Percentiles rank a stretch among this genome's conserved stretches.
Evolutionary conservation across 495 filamentous ascomycete species (phyloP).

Genomic region (Tuber magnatum): DNA sequence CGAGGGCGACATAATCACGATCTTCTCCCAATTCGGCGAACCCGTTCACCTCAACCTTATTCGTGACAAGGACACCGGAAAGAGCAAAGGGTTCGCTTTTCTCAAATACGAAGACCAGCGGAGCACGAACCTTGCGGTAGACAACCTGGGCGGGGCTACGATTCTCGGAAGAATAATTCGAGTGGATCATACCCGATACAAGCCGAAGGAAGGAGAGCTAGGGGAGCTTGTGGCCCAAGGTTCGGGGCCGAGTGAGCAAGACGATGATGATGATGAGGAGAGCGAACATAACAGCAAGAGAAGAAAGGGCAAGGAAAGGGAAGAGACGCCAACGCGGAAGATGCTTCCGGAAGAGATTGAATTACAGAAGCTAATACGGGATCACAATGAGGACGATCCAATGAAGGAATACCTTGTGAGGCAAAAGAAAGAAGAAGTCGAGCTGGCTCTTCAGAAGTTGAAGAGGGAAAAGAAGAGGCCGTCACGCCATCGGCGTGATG

Average conservation of each 20-base stretch:
- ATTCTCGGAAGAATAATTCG: constrained; percentile 73
- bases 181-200: constrained; percentile 90
- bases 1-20: constrained; percentile 90
- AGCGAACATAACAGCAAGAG: constrained; percentile 38
- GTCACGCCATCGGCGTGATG: constrained; percentile 14
- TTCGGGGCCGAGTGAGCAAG: constrained; percentile 42
- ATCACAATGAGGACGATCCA: constrained; percentile 91
- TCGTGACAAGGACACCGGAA: constrained; percentile 92
- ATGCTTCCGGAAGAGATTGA: constrained; percentile 67
- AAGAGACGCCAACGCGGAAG: constrained; percentile 15
- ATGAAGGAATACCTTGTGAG: constrained; percentile 88
- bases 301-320: constrained; percentile 42
- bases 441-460: constrained; percentile 56
- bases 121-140: constrained; percentile 88
- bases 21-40: constrained; percentile 96
- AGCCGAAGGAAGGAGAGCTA: constrained; percentile 78
- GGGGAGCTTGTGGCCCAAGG: constrained; percentile 51
- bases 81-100: constrained; percentile 87
- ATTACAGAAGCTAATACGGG: constrained; percentile 61
- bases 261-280: constrained; percentile 48
- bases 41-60: constrained; percentile 82
- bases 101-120: constrained; percentile 98
- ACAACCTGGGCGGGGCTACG: constrained; percentile 82
- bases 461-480: constrained; percentile 44
- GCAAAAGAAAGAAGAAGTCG: constrained; percentile 82